These are phyloP conservation scores for Trifolium fragiferum DNA, from an alignment of 306 rosid species.

Conservation along the genomic window DNA sequence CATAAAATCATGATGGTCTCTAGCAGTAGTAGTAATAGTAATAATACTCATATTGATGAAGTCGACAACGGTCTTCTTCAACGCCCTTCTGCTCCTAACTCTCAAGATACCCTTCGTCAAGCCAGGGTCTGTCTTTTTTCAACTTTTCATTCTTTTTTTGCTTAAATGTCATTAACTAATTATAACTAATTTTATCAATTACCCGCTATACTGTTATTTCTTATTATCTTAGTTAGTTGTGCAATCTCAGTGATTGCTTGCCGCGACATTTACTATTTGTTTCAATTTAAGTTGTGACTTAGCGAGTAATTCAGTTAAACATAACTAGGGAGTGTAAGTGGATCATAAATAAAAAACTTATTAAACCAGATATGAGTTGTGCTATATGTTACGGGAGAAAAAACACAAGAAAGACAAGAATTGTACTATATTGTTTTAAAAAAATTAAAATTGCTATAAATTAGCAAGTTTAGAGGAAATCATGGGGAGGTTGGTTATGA, in stretches of 20 bases:
- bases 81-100: constrained; percentile 50
- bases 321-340: no score
- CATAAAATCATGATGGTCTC: constrained; percentile 49
- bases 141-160: not conserved
- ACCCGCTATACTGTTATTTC: no score
- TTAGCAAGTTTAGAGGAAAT: no score
- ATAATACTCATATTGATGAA: constrained; percentile 48
- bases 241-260: not conserved
- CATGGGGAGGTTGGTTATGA: no score
- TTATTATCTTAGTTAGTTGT: not conserved
- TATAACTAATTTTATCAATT: no score
- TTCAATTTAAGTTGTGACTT: not conserved
- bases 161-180: no score
- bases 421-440: no score
- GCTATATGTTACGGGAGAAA: no score
- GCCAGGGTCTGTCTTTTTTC: constrained; percentile 64
- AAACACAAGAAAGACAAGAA: no score
- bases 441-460: no score
- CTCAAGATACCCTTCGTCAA: constrained; percentile 49
- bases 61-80: constrained; percentile 47
- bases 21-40: not conserved
- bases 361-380: no score
- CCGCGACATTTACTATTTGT: not conserved
- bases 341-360: no score
- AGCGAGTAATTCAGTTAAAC: not conserved